Evolutionary conservation across 169 alveolate genomes (phyloP).

Genomic region (Plasmodium malariae): DNA sequence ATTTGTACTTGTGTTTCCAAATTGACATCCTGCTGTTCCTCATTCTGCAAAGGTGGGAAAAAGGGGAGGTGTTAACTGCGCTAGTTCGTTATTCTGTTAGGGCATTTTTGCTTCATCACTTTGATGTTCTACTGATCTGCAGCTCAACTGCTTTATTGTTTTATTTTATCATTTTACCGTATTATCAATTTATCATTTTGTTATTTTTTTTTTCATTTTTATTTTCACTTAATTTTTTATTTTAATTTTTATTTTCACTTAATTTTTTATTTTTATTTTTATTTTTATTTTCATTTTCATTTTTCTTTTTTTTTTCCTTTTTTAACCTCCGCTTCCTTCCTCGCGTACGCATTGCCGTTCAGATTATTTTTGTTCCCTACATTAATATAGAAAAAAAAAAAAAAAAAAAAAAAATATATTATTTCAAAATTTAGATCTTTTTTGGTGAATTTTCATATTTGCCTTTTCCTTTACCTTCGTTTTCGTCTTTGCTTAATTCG

Average conservation of each 20-base stretch:
- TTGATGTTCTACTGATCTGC: too few relatives aligned
- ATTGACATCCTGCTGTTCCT: constrained; percentile 21
- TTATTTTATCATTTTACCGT: too few relatives aligned
- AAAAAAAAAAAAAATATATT: background rate
- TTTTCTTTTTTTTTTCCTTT: background rate
- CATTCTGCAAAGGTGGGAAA: background rate
- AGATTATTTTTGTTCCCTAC: background rate
- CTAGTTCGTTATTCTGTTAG: too few relatives aligned
- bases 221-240: too few relatives aligned
- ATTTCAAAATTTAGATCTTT: background rate
- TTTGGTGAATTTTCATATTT: background rate
- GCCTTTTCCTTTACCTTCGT: background rate
- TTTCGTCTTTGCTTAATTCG: constrained; percentile 3
- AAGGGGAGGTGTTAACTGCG: background rate
- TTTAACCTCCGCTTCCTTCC: constrained; percentile 20
- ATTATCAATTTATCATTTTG: too few relatives aligned
- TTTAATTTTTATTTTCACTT: too few relatives aligned
- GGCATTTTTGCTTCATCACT: background rate
- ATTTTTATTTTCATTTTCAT: background rate
- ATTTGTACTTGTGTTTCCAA: constrained; percentile 40
- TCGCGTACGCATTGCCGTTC: background rate
- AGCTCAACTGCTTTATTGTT: too few relatives aligned
- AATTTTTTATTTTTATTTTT: background rate
- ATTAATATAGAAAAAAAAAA: background rate
- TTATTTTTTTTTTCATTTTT: too few relatives aligned